Percentiles rank a stretch among this genome's conserved stretches.
Conservation (phyloP, 1,284 basidiomycete genomes). For the Sphaerobolus stellatus region DNA sequence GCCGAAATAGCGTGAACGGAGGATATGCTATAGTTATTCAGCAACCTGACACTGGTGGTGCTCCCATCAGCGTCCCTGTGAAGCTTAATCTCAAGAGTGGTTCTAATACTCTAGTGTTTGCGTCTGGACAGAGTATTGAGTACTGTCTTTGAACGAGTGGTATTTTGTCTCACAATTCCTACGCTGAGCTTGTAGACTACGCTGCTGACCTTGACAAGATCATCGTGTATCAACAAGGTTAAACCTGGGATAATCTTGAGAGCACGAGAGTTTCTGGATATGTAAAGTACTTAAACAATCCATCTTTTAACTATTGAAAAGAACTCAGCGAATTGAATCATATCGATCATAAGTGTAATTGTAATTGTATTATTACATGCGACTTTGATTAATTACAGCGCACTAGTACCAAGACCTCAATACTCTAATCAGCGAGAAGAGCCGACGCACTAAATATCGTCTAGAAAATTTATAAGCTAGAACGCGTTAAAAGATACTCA, state of each 20-base stretch:
- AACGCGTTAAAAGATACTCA: too few relatives aligned
- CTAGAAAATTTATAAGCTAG: too few relatives aligned
- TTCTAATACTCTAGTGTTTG: constrained; percentile 53
- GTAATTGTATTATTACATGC: too few relatives aligned
- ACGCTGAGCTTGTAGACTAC: constrained; percentile 39
- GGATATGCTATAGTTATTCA: constrained; percentile 51
- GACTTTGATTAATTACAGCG: too few relatives aligned
- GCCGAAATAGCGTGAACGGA: constrained; percentile 51
- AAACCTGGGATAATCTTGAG: not conserved
- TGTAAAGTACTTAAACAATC: not conserved
- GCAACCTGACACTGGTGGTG: constrained; percentile 57
- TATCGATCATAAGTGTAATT: too few relatives aligned
- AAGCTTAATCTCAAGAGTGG: constrained; percentile 50
- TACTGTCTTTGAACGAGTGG: not conserved
- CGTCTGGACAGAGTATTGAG: constrained; percentile 49
- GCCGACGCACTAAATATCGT: too few relatives aligned
- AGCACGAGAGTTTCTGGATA: not conserved
- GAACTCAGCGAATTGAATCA: too few relatives aligned
- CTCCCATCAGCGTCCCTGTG: constrained; percentile 55
- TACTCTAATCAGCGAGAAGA: too few relatives aligned
- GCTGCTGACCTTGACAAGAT: constrained; percentile 65
- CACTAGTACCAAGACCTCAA: too few relatives aligned
- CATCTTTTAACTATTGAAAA: too few relatives aligned
- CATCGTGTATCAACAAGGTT: constrained; percentile 44
- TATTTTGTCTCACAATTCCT: too few relatives aligned